phyloP scores from a whole-genome alignment of 176 grass and related monocot genomes.

The Paspalum notatum region DNA sequence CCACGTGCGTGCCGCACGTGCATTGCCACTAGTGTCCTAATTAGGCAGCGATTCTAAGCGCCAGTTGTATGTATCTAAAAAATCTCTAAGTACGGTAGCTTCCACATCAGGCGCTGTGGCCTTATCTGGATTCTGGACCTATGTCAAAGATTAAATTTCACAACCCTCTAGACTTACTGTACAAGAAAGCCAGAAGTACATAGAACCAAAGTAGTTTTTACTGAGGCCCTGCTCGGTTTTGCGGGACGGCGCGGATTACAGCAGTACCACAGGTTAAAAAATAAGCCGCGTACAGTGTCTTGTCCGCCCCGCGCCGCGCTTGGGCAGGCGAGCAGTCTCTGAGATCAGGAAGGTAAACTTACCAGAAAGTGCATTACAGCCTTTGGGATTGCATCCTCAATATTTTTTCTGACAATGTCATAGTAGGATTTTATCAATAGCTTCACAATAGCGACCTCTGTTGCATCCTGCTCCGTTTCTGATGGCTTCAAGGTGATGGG shows the following conservation, averaged over 20 bases:
- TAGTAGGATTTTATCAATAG: conserved; percentile 88
- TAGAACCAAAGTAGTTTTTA: conserved; percentile 25
- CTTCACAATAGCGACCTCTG: conserved; percentile 81
- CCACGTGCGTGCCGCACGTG: too few species aligned
- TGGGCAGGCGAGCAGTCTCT: too few species aligned
- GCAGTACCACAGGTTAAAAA: too few species aligned
- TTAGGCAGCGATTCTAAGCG: neutral
- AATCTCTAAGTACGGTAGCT: neutral
- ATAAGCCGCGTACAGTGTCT: too few species aligned
- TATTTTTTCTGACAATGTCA: conserved; percentile 92
- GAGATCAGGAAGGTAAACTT: conserved; percentile 40
- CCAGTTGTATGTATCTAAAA: neutral
- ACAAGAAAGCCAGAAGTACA: neutral
- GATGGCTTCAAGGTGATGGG: conserved; percentile 75
- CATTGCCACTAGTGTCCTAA: too few species aligned
- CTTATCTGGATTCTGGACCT: neutral
- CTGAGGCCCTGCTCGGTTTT: too few species aligned
- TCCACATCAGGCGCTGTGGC: neutral
- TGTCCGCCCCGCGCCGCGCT: too few species aligned
- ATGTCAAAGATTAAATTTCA: conserved; percentile 5
- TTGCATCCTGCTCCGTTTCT: conserved; percentile 73
- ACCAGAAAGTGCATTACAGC: conserved; percentile 98
- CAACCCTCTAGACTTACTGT: conserved; percentile 1
- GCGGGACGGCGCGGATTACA: too few species aligned
- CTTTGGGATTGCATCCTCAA: conserved; percentile 84